Percentiles rank a stretch among this genome's conserved stretches.
Conservation (phyloP, 176 grass and related monocot genomes). For the Chrysopogon serrulatus region DNA sequence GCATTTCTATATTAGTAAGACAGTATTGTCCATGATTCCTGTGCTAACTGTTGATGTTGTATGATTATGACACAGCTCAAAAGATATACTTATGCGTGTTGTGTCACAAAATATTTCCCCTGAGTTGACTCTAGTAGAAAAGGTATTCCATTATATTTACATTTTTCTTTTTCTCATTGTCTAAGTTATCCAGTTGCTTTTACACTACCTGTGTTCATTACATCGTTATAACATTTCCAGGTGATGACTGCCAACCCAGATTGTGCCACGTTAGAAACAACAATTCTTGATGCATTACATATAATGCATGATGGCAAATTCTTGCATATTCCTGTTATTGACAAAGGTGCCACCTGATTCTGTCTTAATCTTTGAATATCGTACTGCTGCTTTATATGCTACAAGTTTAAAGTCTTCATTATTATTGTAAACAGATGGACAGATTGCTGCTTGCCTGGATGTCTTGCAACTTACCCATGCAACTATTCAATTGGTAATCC, state of each 20-base stretch:
- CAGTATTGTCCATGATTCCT: background rate
- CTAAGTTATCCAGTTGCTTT: conserved; percentile 9
- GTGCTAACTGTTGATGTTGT: conserved; percentile 2
- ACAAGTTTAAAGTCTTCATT: conserved; percentile 26
- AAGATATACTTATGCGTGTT: conserved; percentile 96
- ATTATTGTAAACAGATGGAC: conserved; percentile 62
- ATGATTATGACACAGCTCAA: conserved; percentile 68
- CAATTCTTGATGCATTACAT: conserved; percentile 98
- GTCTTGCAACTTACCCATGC: conserved; percentile 89
- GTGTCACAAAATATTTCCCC: conserved; percentile 92
- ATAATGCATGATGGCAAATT: conserved; percentile 97
- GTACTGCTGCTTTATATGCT: conserved; percentile 20
- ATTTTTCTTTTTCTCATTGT: conserved; percentile 21
- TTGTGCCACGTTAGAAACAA: conserved; percentile 72
- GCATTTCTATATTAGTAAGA: conserved; percentile 16
- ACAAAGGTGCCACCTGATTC: conserved; percentile 51
- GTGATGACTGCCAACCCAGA: conserved; percentile 90
- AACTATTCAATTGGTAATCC: conserved; percentile 87
- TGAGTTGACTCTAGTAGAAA: conserved; percentile 89
- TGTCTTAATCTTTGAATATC: background rate
- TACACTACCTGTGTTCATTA: conserved; percentile 7
- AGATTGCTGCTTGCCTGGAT: conserved; percentile 85
- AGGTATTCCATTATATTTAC: conserved; percentile 46
- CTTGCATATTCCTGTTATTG: conserved; percentile 93
- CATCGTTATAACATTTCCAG: conserved; percentile 32